These are phyloP conservation scores for Hypoxylon intermedium DNA, from an alignment of 495 filamentous ascomycete genomes.

Conservation along the genomic window DNA sequence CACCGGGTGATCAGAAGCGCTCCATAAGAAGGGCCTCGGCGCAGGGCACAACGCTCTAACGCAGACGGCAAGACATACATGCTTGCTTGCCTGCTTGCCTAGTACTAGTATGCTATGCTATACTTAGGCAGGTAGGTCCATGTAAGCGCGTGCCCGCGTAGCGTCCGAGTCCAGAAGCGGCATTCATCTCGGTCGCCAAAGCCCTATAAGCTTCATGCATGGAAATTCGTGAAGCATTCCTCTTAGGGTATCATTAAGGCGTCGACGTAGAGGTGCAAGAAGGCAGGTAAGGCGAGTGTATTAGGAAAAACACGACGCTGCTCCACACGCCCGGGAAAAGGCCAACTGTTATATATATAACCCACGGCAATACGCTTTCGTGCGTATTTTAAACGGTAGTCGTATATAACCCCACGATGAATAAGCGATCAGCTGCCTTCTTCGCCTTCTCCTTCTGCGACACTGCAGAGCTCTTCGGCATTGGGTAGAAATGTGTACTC, in stretches of 20 bases:
- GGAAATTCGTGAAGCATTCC: slow-evolving; percentile 39
- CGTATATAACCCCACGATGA: neutral
- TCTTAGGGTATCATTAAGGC: slow-evolving; percentile 6
- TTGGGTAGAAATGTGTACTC: no score
- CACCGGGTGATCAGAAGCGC: slow-evolving; percentile 1
- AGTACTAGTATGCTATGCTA: neutral
- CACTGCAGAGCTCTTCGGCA: neutral
- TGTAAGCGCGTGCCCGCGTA: slow-evolving; percentile 12
- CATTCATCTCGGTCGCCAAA: slow-evolving; percentile 16
- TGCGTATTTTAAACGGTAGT: neutral
- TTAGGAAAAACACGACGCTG: slow-evolving; percentile 2
- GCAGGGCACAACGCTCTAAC: neutral
- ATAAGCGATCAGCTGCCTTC: neutral
- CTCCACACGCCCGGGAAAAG: slow-evolving; percentile 10
- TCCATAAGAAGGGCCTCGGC: neutral
- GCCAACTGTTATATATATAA: slow-evolving; percentile 4
- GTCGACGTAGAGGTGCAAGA: neutral
- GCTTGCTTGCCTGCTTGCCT: neutral
- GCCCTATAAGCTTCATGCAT: slow-evolving; percentile 32
- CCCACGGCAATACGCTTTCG: slow-evolving; percentile 1
- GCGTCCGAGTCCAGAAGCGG: slow-evolving; percentile 14
- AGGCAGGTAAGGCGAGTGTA: neutral
- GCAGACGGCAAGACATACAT: slow-evolving; percentile 27
- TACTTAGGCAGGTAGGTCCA: neutral
- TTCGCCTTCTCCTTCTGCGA: neutral